Conservation (phyloP, 345 rosid genomes). For the Nasturtium officinale region DNA sequence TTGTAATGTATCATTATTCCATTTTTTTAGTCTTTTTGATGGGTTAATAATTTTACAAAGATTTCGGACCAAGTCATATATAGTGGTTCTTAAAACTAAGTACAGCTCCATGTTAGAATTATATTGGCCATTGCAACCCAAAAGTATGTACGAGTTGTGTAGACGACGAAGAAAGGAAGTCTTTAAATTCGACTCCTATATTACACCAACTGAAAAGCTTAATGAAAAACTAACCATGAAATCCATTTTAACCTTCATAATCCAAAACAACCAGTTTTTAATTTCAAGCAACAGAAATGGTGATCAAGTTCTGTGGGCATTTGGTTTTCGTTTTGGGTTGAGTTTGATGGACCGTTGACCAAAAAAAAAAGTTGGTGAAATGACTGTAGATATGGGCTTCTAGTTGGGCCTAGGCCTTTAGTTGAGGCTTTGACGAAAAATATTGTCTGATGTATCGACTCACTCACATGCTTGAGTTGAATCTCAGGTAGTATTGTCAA, state of each 20-base stretch:
- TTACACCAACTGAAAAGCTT: neutral
- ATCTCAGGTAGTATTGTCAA: constrained; percentile 35
- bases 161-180: neutral
- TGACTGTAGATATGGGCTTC: neutral
- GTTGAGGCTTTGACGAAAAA: neutral
- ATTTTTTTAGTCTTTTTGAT: neutral
- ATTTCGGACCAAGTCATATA: neutral
- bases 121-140: neutral
- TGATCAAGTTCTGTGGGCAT: no score
- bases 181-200: neutral
- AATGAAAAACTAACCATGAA: neutral
- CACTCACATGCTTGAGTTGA: neutral
- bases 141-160: neutral
- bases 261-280: neutral
- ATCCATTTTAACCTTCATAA: neutral
- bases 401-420: constrained; percentile 1
- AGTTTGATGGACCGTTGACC: no score
- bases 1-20: neutral
- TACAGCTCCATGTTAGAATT: no score
- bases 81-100: neutral
- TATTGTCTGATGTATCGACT: neutral
- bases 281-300: neutral
- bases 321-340: no score
- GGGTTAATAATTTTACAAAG: neutral
- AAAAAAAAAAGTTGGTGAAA: neutral